Evolutionary conservation across 208 protist species (phyloP), one percentile per base, ranked within the genome.

Genomic region (Trichomonas tenax): DNA sequence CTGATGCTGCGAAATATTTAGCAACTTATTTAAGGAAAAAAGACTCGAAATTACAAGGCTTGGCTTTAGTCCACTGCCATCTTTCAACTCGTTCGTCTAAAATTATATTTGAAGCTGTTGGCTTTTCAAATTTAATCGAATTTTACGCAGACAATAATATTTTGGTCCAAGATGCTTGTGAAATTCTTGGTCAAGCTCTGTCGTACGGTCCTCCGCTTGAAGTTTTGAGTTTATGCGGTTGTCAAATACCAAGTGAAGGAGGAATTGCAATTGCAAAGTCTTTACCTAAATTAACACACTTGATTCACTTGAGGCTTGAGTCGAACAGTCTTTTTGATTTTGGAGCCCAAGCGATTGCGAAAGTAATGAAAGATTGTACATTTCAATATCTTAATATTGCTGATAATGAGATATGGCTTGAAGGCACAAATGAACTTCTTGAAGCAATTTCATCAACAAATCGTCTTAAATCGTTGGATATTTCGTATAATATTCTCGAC

Each of bases 91-190:
- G n/a, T 41, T 11, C 44, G 0, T 34, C 86, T 36, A 41, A 93
- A 44, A 48, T 93, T 17, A 93, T 93, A 93, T 93, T 93, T 93
- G 86, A 48, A 38, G 23, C 86, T 38, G 45, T 93, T 93, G 86
- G 44, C 17, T 0, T 2, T 15, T 93, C 86, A 51, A 51, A 34
- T 38, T 93, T 93, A 93, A 34, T 38, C 17, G 86, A 93, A 93
- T 93, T 93, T 93, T 93, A 93, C 15, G 86, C 44, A 31, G 86
- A 93, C 44, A 38, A 93, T 38, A 93, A 93, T 31, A 26, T 93
- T 58, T 51, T 93, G 0, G n/a, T 26, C 2, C 15, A 51, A 51
- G 44, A 51, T 17, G 15, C 15, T 0, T 93, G 86, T 15, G 17
- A 51, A n/a, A 15, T 51, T 17, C 31, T 93, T 17, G 40, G 40